Percentiles rank a stretch among this genome's conserved stretches.
Evolutionary conservation across 345 rosid species (phyloP).

Genomic region (Turritis glabra): DNA sequence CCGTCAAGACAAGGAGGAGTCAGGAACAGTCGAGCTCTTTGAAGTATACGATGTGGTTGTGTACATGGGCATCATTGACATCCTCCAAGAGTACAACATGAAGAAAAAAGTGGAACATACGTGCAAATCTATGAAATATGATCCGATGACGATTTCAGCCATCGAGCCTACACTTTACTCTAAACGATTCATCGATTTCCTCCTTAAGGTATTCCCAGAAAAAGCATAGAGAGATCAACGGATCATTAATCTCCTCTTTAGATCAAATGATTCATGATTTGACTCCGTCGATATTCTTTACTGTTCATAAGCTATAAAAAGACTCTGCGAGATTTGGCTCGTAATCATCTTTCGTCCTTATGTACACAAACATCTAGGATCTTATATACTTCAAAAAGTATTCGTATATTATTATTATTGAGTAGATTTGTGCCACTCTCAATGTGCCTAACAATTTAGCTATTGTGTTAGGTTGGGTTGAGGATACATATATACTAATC

Average conservation of each 20-base stretch:
- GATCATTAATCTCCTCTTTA: too few relatives aligned
- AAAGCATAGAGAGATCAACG: conserved; percentile 26
- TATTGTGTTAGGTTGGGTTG: conserved; percentile 4
- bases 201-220: conserved; percentile 71
- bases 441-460: too few relatives aligned
- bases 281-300: conserved; percentile 21
- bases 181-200: conserved; percentile 67
- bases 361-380: conserved; percentile 38
- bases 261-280: conserved; percentile 25
- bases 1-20: conserved; percentile 43
- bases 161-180: conserved; percentile 78
- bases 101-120: conserved; percentile 72
- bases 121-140: conserved; percentile 63
- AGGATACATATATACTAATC: neutral
- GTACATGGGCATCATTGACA: conserved; percentile 90
- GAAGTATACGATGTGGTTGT: conserved; percentile 90
- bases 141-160: conserved; percentile 66
- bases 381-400: conserved; percentile 21
- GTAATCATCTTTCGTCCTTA: too few relatives aligned
- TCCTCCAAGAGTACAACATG: conserved; percentile 80
- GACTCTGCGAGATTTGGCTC: conserved; percentile 31
- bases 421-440: conserved; percentile 24
- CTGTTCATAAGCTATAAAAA: conserved; percentile 27
- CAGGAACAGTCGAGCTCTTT: conserved; percentile 64
- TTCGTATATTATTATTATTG: conserved; percentile 11